These are phyloP conservation scores for Herpetomonas muscarum DNA, from an alignment of 208 protist genomes.

Conservation along the genomic window DNA sequence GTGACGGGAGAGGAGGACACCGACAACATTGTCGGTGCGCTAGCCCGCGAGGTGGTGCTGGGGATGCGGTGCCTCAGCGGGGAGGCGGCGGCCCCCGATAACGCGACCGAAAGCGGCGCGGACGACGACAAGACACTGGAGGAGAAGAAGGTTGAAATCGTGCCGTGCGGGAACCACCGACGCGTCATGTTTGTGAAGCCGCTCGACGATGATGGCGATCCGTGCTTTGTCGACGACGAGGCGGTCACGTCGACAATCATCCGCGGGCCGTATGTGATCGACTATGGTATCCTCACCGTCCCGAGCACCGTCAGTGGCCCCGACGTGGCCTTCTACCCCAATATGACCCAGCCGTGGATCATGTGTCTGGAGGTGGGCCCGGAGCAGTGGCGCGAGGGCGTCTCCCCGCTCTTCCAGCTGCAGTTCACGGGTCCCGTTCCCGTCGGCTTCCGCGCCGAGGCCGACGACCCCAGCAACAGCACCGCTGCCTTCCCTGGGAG, in stretches of 20 bases:
- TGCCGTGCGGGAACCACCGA: conserved; percentile 47
- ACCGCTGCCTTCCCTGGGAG: conserved; percentile 41
- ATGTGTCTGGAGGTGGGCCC: conserved; percentile 62
- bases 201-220: conserved; percentile 52
- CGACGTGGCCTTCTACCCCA: conserved; percentile 27
- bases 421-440: conserved; percentile 53
- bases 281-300: conserved; percentile 52
- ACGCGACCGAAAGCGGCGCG: not conserved
- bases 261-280: conserved; percentile 52
- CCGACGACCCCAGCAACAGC: conserved; percentile 62
- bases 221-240: conserved; percentile 61
- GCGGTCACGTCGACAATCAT: conserved; percentile 25
- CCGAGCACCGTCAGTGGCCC: conserved; percentile 31
- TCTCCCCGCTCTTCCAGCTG: conserved; percentile 42
- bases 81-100: conserved; percentile 4
- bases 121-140: conserved; percentile 11
- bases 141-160: not conserved
- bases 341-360: conserved; percentile 65
- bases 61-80: conserved; percentile 37
- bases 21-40: conserved; percentile 56
- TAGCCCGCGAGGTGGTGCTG: conserved; percentile 42
- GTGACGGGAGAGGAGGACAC: conserved; percentile 34
- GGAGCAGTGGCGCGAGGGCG: conserved; percentile 60
- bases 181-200: conserved; percentile 72
- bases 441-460: conserved; percentile 40